phyloP scores from a whole-genome alignment of 164 flowering plant species.

The Vitis cinerea region DNA sequence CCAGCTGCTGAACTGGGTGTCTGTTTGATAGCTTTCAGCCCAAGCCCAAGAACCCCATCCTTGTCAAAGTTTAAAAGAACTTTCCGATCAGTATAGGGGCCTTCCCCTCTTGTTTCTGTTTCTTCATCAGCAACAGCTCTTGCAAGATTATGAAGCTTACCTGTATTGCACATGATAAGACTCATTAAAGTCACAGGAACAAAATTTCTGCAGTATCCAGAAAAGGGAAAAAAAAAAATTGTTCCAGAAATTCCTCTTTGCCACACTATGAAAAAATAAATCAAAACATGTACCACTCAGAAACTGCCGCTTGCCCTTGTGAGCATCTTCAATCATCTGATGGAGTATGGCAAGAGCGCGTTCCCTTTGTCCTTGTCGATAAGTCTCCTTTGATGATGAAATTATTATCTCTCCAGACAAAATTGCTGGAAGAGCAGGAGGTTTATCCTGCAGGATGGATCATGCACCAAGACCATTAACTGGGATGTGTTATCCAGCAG shows the following conservation, averaged over 20 bases:
- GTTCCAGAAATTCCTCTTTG: too few relatives aligned
- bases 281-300: slow-evolving; percentile 63
- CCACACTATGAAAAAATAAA: background rate
- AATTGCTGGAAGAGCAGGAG: slow-evolving; percentile 64
- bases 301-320: slow-evolving; percentile 94
- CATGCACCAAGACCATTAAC: slow-evolving; percentile 2
- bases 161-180: slow-evolving; percentile 36
- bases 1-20: slow-evolving; percentile 39
- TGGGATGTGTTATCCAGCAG: background rate
- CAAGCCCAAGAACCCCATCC: slow-evolving; percentile 87
- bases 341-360: slow-evolving; percentile 91
- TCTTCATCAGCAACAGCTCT: slow-evolving; percentile 98
- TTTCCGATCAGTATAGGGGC: slow-evolving; percentile 42
- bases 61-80: slow-evolving; percentile 38
- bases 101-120: slow-evolving; percentile 60
- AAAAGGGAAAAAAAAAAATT: background rate
- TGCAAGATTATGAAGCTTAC: slow-evolving; percentile 97
- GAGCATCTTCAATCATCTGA: slow-evolving; percentile 99
- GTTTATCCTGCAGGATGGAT: slow-evolving; percentile 55
- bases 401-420: slow-evolving; percentile 57
- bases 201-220: background rate
- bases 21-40: slow-evolving; percentile 56
- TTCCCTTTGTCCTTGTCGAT: slow-evolving; percentile 83
- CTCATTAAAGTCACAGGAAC: slow-evolving; percentile 4
- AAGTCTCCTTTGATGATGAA: slow-evolving; percentile 52